Conservation (phyloP, 129 eudicot genomes). For the Centaurea solstitialis region DNA sequence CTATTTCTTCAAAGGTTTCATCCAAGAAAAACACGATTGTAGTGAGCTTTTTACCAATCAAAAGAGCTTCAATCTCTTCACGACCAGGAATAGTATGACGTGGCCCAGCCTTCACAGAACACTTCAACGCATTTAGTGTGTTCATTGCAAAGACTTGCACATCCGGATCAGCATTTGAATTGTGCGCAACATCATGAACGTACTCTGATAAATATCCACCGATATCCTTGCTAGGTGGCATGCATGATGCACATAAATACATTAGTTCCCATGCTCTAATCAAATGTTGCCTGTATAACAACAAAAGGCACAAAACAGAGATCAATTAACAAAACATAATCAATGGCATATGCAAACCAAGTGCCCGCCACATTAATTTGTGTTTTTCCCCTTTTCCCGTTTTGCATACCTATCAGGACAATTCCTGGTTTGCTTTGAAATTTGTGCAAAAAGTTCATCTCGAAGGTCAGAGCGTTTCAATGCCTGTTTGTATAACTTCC, state of each 20-base stretch:
- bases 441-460: constrained; percentile 92
- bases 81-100: constrained; percentile 90
- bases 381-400: not conserved
- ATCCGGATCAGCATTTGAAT: constrained; percentile 62
- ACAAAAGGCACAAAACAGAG: not conserved
- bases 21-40: constrained; percentile 96
- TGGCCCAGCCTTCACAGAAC: constrained; percentile 93
- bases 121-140: constrained; percentile 86
- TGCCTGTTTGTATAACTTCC: constrained; percentile 83
- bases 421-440: constrained; percentile 93
- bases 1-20: constrained; percentile 95
- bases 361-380: not conserved
- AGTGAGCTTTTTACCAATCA: constrained; percentile 87
- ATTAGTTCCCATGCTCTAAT: constrained; percentile 98
- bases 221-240: constrained; percentile 98
- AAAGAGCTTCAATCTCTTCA: constrained; percentile 94
- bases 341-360: not conserved
- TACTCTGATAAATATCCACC: constrained; percentile 91
- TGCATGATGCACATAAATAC: constrained; percentile 95
- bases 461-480: constrained; percentile 97
- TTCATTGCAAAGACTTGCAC: constrained; percentile 75
- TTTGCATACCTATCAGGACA: constrained; percentile 75
- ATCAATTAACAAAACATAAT: not conserved
- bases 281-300: constrained; percentile 57
- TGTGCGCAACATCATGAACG: constrained; percentile 77